Conservation (phyloP, 192 early-diverging fungal species). For the Backusella mclennaniae region DNA sequence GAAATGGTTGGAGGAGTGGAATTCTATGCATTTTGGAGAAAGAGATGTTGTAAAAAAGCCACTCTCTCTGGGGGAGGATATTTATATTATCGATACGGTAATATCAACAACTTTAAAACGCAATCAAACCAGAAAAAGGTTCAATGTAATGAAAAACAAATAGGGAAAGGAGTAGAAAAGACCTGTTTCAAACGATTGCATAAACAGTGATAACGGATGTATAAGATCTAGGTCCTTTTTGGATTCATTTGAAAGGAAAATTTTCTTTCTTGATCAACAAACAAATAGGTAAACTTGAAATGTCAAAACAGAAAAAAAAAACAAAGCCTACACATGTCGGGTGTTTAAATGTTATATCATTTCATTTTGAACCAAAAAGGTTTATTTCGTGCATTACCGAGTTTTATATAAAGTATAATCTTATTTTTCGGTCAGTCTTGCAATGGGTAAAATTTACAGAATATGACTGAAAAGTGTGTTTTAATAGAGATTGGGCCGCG, state of each 20-base stretch:
- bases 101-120: neutral
- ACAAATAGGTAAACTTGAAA: neutral
- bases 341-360: neutral
- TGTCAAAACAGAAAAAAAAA: neutral
- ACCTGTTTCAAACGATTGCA: neutral
- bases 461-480: no score
- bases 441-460: neutral
- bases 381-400: neutral
- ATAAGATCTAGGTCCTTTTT: neutral
- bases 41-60: neutral
- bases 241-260: neutral
- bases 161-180: neutral
- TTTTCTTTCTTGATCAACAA: constrained; percentile 5
- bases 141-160: neutral
- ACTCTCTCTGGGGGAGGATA: neutral
- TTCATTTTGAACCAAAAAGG: neutral
- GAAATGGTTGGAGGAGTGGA: neutral
- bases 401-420: neutral
- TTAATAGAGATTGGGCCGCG: no score
- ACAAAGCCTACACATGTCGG: neutral
- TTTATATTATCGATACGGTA: neutral
- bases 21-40: neutral
- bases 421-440: neutral
- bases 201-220: neutral
- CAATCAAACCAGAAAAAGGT: neutral